Percentiles rank a stretch among this genome's conserved stretches.
phyloP scores from a whole-genome alignment of 2,329 filamentous ascomycete species.

The Ophiocordyceps robertsii region DNA sequence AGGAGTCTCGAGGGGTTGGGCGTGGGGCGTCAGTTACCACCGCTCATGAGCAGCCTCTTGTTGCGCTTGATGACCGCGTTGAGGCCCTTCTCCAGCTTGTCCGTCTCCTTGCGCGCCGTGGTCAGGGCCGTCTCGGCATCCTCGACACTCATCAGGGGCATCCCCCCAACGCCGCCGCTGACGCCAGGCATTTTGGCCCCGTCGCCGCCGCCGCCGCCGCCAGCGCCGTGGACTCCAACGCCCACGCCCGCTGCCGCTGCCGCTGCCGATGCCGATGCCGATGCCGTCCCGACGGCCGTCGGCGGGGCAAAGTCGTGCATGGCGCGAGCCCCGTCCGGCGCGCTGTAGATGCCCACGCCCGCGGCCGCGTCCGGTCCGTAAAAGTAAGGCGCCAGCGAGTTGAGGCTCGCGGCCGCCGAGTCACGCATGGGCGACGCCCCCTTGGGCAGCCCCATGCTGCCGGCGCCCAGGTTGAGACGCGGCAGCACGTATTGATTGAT shows the following conservation, averaged over 20 bases:
- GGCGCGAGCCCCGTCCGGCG: constrained; percentile 20
- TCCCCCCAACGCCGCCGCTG: constrained; percentile 21
- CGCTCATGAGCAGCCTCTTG: constrained; percentile 33
- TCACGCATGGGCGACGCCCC: constrained; percentile 25
- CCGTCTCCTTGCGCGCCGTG: constrained; percentile 43
- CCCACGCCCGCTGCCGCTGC: too few species aligned
- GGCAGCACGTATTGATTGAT: constrained; percentile 58
- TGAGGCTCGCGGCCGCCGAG: constrained; percentile 34
- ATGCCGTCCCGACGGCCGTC: not conserved
- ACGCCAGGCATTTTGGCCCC: constrained; percentile 13
- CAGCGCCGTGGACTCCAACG: too few species aligned
- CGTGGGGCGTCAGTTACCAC: constrained; percentile 8
- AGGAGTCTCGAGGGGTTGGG: too few species aligned
- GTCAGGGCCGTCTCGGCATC: constrained; percentile 45
- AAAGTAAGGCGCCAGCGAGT: constrained; percentile 43
- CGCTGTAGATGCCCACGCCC: constrained; percentile 29
- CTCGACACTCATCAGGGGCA: constrained; percentile 46
- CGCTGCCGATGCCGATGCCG: too few species aligned
- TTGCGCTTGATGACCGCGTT: constrained; percentile 49
- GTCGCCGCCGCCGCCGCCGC: constrained; percentile 13
- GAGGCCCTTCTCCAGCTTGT: constrained; percentile 48
- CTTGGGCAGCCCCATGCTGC: constrained; percentile 28
- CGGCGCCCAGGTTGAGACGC: constrained; percentile 38
- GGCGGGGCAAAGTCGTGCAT: constrained; percentile 18
- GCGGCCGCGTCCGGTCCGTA: constrained; percentile 32